phyloP scores from a whole-genome alignment of 1,139 yeast species.

The Lipomyces yarrowii region DNA sequence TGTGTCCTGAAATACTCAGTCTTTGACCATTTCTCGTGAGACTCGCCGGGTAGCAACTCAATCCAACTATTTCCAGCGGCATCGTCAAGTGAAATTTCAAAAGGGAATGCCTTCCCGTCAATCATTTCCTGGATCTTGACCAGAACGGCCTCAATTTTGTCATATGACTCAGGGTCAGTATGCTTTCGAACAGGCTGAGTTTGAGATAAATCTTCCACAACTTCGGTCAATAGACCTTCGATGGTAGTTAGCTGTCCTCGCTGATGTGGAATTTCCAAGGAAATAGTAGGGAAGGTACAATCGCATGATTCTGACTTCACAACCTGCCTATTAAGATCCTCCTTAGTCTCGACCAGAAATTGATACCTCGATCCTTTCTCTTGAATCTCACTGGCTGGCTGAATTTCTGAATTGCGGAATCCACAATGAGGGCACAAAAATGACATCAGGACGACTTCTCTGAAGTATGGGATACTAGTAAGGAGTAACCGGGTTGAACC shows the following conservation, averaged over 20 bases:
- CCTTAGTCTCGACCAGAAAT: constrained; percentile 66
- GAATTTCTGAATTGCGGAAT: constrained; percentile 87
- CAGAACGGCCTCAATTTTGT: constrained; percentile 72
- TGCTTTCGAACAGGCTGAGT: constrained; percentile 82
- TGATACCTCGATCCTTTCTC: constrained; percentile 77
- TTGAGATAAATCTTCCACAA: constrained; percentile 74
- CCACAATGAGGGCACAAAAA: constrained; percentile 96
- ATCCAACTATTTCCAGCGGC: constrained; percentile 99
- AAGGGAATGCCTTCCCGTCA: constrained; percentile 71
- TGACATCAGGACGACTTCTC: constrained; percentile 92
- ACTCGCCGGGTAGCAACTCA: constrained; percentile 84
- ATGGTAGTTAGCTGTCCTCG: constrained; percentile 90
- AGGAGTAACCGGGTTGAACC: constrained; percentile 83
- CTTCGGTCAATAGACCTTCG: constrained; percentile 84
- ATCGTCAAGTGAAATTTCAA: constrained; percentile 82
- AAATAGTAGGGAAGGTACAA: constrained; percentile 81
- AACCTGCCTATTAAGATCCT: constrained; percentile 85
- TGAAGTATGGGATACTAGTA: constrained; percentile 88
- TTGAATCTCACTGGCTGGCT: constrained; percentile 79
- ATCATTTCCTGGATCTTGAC: constrained; percentile 59
- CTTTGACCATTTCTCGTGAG: constrained; percentile 89
- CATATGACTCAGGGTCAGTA: constrained; percentile 71
- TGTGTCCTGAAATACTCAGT: constrained; percentile 81
- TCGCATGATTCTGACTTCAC: constrained; percentile 87
- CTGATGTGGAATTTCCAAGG: constrained; percentile 93